Conservation (phyloP, 2,329 filamentous ascomycete genomes). For the Colletotrichum theobromicola region DNA sequence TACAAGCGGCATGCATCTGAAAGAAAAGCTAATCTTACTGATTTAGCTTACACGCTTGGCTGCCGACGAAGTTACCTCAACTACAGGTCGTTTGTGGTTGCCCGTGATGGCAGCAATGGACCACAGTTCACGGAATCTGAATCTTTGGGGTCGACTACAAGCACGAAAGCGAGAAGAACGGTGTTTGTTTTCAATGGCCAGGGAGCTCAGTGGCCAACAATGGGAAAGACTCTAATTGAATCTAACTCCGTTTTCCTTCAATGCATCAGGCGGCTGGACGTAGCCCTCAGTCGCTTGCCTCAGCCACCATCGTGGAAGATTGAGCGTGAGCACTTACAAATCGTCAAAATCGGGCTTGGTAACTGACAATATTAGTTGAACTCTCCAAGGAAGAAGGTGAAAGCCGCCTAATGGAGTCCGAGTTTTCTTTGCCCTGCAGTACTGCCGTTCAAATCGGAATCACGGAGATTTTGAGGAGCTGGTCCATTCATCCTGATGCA, state of each 20-base stretch:
- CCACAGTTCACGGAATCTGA: constrained; percentile 8
- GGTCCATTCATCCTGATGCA: constrained; percentile 33
- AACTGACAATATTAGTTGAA: constrained; percentile 11
- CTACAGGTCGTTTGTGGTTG: constrained; percentile 27
- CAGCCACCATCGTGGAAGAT: background rate
- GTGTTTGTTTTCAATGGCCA: constrained; percentile 20
- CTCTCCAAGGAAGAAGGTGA: background rate
- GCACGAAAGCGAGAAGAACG: constrained; percentile 29
- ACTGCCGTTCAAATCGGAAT: constrained; percentile 44
- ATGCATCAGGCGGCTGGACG: constrained; percentile 18
- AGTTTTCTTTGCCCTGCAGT: constrained; percentile 35
- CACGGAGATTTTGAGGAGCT: constrained; percentile 37
- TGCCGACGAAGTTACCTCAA: constrained; percentile 29
- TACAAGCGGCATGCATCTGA: constrained; percentile 24
- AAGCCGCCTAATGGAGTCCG: background rate
- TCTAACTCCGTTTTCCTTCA: background rate
- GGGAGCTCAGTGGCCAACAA: constrained; percentile 17
- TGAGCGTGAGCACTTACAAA: background rate
- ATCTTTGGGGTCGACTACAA: background rate
- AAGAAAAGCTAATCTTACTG: constrained; percentile 9
- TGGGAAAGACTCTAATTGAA: constrained; percentile 6
- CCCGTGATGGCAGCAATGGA: background rate
- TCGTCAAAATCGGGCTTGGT: background rate
- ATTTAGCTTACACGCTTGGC: constrained; percentile 35
- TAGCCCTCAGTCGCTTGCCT: constrained; percentile 35